Evolutionary conservation across 1,139 yeast species (phyloP), one percentile per base, ranked within the genome.

Genomic region (Geotrichum bryndzae): DNA sequence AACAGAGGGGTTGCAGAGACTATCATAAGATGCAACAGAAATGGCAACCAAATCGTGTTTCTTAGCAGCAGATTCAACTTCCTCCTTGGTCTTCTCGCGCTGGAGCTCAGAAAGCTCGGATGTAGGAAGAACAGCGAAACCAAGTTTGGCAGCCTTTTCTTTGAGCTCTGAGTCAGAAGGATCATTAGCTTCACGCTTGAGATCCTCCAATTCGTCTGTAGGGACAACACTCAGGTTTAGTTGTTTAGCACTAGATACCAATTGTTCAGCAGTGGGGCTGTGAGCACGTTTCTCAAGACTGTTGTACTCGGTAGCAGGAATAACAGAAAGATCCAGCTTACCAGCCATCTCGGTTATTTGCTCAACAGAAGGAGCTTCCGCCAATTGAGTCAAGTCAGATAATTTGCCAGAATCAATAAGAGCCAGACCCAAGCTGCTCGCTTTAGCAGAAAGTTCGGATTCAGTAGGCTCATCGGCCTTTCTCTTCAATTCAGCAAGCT

Each of bases 161-260:
- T 81, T 81, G 23, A 83, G 74, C 53, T 80, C 81, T 7, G 63
- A 66, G 59, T 65, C 65, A 2, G 68, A 63, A 1, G 73, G 73
- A 33, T 68, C 62, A 5, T 67, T 68, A 5, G 68, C 67, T 51
- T 65, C 65, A 31, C 68, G 63, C 51, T 63, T 55, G 29, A 74
- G 38, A 2, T 57, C 58, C 2, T 38, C 63, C 56, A 53, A 55
- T 5, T 57, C 50, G 22, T 25, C 35, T 6, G 33, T 7, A 2
- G 56, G 57, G 58, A 54, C 61, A 56, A 48, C 65, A 65, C 25
- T 23, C 57, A 45, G 35, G 1, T 38, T 57, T 25, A 56, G n/a
- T 4, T 29, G 15, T 29, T 56, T 27, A 22, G 62, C 62, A 27
- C 27, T 45, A 5, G 45, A 31, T 3, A 46, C 38, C 15, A 63